phyloP scores from a whole-genome alignment of 495 filamentous ascomycete species.

The Venustampulla echinocandica region DNA sequence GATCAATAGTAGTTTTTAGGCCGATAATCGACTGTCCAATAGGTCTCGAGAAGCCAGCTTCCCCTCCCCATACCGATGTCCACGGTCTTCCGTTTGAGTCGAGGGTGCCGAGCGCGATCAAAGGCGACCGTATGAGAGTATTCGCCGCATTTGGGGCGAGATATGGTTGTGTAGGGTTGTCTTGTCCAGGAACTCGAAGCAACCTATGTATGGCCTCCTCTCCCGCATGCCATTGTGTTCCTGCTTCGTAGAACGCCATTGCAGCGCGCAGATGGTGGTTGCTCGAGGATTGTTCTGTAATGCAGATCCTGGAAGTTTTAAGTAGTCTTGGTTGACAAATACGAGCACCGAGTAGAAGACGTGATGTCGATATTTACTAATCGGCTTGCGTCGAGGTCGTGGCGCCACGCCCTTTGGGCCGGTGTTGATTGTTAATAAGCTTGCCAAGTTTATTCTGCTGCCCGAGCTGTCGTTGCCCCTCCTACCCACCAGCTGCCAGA shows the following conservation, averaged over 20 bases:
- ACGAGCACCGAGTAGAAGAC: no score
- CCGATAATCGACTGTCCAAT: conserved; percentile 50
- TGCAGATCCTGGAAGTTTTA: neutral
- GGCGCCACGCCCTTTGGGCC: no score
- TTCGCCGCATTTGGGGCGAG: conserved; percentile 26
- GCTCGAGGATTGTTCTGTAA: neutral
- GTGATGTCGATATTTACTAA: no score
- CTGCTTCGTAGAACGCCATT: conserved; percentile 22
- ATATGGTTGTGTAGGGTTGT: conserved; percentile 19
- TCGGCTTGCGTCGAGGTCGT: no score
- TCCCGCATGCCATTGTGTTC: conserved; percentile 19
- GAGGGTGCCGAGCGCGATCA: conserved; percentile 62
- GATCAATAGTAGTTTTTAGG: conserved; percentile 49
- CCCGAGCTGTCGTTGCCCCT: no score
- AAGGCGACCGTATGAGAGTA: conserved; percentile 47
- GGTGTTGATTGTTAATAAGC: no score
- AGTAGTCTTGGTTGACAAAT: no score
- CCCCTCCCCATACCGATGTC: conserved; percentile 68
- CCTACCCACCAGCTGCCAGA: no score
- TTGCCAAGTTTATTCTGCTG: no score
- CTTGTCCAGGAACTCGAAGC: conserved; percentile 12
- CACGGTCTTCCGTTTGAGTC: conserved; percentile 57
- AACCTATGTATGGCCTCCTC: conserved; percentile 22
- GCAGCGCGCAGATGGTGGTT: neutral
- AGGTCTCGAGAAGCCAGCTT: conserved; percentile 53